Conservation (phyloP, 768 basidiomycete genomes). For the Tephrocybe rancida region DNA sequence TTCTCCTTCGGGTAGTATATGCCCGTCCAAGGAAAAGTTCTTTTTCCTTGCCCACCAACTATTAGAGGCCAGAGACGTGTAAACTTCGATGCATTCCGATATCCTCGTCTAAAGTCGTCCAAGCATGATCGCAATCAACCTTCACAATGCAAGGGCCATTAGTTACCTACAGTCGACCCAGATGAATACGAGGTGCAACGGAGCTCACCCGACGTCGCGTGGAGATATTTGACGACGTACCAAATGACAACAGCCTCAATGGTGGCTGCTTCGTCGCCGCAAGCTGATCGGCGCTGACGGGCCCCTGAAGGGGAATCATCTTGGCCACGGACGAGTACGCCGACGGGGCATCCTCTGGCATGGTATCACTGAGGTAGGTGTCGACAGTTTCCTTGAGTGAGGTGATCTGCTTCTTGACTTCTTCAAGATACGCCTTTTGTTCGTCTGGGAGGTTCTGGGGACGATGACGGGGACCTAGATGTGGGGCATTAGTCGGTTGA, state of each 20-base stretch:
- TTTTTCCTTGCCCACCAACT: conserved; percentile 11
- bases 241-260: conserved; percentile 29
- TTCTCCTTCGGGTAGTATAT: conserved; percentile 23
- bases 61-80: conserved; percentile 24
- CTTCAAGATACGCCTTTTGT: conserved; percentile 13
- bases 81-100: conserved; percentile 32
- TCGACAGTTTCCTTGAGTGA: conserved; percentile 21
- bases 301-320: conserved; percentile 24
- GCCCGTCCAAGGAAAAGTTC: conserved; percentile 23
- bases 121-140: conserved; percentile 38
- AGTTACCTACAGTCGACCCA: background rate
- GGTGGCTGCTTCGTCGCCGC: conserved; percentile 22
- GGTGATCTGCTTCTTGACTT: conserved; percentile 11
- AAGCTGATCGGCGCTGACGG: conserved; percentile 24
- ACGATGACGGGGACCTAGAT: background rate
- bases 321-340: conserved; percentile 26
- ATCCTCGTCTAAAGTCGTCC: conserved; percentile 37
- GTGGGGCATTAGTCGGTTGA: background rate
- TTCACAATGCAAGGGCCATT: background rate
- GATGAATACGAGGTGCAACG: no score
- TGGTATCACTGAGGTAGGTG: conserved; percentile 21
- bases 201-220: conserved; percentile 14
- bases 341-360: conserved; percentile 17
- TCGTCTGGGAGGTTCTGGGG: background rate
- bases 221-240: conserved; percentile 12